A percentile compares a stretch with the other conserved stretches of the same genome.
Evolutionary conservation across 169 alveolate genomes (phyloP).

Genomic region (Amoebophrya sp.): DNA sequence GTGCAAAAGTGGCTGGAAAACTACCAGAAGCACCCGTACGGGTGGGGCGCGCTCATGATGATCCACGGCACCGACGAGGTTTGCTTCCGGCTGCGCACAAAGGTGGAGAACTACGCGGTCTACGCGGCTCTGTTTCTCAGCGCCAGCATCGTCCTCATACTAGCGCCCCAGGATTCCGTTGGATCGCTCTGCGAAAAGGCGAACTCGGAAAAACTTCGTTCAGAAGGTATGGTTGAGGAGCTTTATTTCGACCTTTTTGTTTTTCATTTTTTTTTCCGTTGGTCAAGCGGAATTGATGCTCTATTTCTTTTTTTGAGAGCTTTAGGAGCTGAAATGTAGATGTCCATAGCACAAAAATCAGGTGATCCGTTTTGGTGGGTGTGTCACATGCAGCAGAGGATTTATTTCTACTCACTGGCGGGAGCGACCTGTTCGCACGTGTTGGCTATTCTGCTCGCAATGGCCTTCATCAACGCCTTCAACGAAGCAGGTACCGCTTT

Average conservation of each 20-base stretch:
- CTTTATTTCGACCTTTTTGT: no score
- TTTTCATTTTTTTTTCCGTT: no score
- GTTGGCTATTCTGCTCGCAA: background rate
- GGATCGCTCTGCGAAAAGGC: background rate
- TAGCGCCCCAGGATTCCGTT: background rate
- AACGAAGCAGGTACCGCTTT: background rate
- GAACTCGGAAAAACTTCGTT: background rate
- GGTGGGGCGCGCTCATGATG: slow-evolving; percentile 23
- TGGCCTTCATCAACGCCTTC: slow-evolving; percentile 16
- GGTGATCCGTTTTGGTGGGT: background rate
- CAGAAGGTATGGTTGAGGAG: background rate
- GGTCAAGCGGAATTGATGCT: no score
- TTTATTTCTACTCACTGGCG: background rate
- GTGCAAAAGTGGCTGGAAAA: background rate
- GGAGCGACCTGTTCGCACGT: background rate
- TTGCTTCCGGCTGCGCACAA: background rate
- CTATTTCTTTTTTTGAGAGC: no score
- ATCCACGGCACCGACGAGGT: slow-evolving; percentile 20
- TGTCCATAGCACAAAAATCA: no score
- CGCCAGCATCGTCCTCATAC: background rate
- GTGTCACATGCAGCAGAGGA: background rate
- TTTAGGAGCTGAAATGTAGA: no score
- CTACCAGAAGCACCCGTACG: slow-evolving; percentile 18
- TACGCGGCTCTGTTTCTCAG: background rate
- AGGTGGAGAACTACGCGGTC: slow-evolving; percentile 18